These are phyloP conservation scores for Colletotrichum sp. DNA, from an alignment of 2,329 filamentous ascomycete genomes.

Conservation along the genomic window DNA sequence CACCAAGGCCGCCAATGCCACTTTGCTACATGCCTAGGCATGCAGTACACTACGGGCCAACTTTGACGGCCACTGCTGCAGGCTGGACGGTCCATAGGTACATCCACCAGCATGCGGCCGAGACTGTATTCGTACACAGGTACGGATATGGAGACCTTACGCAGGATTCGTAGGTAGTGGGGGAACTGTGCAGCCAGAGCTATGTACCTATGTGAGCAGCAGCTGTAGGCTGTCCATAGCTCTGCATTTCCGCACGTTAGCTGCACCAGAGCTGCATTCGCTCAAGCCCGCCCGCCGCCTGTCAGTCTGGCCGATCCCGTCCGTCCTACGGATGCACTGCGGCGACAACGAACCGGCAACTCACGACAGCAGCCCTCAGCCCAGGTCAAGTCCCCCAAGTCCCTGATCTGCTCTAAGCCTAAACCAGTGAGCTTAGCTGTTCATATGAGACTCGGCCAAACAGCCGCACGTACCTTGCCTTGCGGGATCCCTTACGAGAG, in stretches of 20 bases:
- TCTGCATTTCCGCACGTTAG: not conserved
- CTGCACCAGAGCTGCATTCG: slow-evolving; percentile 3
- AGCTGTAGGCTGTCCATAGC: not conserved
- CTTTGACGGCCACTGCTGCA: not conserved
- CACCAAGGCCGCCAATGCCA: slow-evolving; percentile 8
- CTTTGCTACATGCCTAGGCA: not conserved
- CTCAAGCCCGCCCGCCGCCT: slow-evolving; percentile 4
- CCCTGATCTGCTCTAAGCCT: slow-evolving; percentile 1
- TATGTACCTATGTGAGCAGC: not conserved
- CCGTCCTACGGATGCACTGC: not conserved
- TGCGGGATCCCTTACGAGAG: not conserved
- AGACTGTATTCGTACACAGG: not conserved
- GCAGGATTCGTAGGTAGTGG: not conserved
- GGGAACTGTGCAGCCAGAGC: not conserved
- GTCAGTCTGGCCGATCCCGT: slow-evolving; percentile 16
- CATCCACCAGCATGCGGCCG: not conserved
- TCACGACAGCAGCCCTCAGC: not conserved
- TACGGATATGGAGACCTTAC: not conserved
- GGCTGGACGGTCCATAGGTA: not conserved
- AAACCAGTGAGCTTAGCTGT: not conserved
- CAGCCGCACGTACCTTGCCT: not conserved
- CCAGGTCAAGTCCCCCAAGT: not conserved
- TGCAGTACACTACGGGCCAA: not conserved
- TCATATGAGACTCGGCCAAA: not conserved
- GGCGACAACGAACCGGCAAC: not conserved